Conservation (phyloP, 148 eudicot genomes). For the Spergularia marina region DNA sequence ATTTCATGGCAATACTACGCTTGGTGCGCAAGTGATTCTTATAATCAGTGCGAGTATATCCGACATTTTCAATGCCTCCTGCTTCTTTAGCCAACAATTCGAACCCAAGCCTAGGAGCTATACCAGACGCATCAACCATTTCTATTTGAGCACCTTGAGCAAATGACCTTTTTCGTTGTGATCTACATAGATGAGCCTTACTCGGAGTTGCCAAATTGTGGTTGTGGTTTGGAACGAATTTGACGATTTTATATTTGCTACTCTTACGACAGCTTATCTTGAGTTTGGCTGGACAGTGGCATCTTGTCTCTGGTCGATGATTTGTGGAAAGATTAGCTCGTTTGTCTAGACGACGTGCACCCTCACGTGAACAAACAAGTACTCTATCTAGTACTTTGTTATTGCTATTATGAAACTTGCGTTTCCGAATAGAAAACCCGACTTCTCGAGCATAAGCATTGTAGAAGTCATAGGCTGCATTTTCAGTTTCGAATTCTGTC, state of each 20-base stretch:
- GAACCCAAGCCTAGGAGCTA: not conserved
- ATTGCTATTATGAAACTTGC: not conserved
- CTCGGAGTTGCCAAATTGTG: not conserved
- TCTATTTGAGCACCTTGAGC: not conserved
- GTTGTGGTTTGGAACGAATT: constrained; percentile 4
- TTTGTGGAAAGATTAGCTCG: constrained; percentile 4
- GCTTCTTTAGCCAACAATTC: not conserved
- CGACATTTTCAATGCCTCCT: not conserved
- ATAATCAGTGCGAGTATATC: not conserved
- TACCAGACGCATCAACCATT: not conserved
- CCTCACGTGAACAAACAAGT: constrained; percentile 18
- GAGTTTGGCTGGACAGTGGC: not conserved
- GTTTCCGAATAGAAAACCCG: constrained; percentile 18
- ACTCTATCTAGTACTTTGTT: constrained; percentile 6
- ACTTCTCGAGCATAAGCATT: not conserved
- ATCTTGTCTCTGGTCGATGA: constrained; percentile 17
- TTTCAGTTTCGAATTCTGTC: not conserved
- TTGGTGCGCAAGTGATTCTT: not conserved
- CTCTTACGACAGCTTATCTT: constrained; percentile 14
- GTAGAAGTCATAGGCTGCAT: not conserved
- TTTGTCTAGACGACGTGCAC: constrained; percentile 11
- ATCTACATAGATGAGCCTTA: not conserved
- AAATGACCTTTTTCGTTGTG: not conserved
- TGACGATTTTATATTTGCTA: not conserved
- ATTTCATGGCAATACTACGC: too few relatives aligned